A percentile compares a stretch with the other conserved stretches of the same genome.
Evolutionary conservation across 495 filamentous ascomycete species (phyloP).

Genomic region (Coniosporium apollinis): DNA sequence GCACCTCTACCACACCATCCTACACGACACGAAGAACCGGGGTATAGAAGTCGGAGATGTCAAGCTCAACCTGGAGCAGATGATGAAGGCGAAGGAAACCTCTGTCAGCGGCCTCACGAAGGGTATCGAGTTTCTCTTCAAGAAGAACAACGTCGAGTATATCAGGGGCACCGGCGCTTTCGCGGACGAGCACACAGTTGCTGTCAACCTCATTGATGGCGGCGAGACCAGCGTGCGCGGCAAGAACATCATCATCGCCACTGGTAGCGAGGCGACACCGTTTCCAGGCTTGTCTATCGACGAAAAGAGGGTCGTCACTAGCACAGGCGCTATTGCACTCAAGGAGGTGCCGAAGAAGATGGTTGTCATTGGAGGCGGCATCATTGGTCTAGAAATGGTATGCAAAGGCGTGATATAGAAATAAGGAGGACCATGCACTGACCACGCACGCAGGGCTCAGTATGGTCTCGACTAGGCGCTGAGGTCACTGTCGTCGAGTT

Average conservation of each 20-base stretch:
- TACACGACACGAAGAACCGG: constrained; percentile 92
- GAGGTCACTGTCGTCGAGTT: constrained; percentile 97
- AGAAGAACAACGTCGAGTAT: constrained; percentile 97
- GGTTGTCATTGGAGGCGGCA: constrained; percentile 95
- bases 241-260: constrained; percentile 97
- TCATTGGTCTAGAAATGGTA: constrained; percentile 97
- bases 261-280: constrained; percentile 82
- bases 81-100: constrained; percentile 96
- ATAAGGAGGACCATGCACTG: constrained; percentile 8
- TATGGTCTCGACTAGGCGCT: constrained; percentile 84
- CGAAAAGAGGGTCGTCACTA: constrained; percentile 91
- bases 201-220: constrained; percentile 76
- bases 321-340: constrained; percentile 82
- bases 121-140: constrained; percentile 92
- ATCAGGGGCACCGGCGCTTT: constrained; percentile 83
- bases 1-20: constrained; percentile 91
- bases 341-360: constrained; percentile 90
- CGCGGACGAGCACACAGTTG: constrained; percentile 76
- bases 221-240: constrained; percentile 68
- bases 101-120: constrained; percentile 85
- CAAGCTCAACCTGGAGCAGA: constrained; percentile 80
- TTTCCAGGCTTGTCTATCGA: constrained; percentile 94
- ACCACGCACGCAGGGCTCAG: constrained; percentile 47
- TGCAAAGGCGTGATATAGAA: constrained; percentile 8
- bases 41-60: constrained; percentile 95